These are phyloP conservation scores for Paramecium primaurelia DNA, from an alignment of 73 alveolate genomes.

Conservation along the genomic window DNA sequence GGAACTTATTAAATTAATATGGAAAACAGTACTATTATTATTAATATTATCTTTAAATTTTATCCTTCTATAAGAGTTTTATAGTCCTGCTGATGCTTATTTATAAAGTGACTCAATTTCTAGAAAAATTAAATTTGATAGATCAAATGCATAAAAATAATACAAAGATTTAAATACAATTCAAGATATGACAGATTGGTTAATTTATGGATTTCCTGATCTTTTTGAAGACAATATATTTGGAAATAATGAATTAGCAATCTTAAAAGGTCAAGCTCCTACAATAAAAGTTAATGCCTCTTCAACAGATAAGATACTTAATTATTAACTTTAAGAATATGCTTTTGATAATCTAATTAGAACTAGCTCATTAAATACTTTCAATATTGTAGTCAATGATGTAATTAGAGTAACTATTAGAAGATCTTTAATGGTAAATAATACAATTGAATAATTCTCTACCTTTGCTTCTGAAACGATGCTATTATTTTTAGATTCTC, in stretches of 20 bases:
- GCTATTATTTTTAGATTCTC: neutral
- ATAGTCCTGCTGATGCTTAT: conserved; percentile 7
- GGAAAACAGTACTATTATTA: conserved; percentile 22
- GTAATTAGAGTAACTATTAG: conserved; percentile 16
- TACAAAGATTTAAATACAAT: neutral
- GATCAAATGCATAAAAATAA: neutral
- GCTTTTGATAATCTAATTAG: neutral
- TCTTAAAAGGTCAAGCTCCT: neutral
- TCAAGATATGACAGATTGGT: neutral
- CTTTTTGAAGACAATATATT: conserved; percentile 3
- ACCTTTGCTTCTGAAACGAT: neutral
- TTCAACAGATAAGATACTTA: neutral
- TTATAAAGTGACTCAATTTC: neutral
- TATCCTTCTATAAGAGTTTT: neutral
- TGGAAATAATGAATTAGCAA: neutral
- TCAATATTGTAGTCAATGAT: conserved; percentile 20
- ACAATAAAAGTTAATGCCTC: neutral
- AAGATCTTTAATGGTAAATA: neutral
- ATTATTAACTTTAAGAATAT: neutral
- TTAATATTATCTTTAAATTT: neutral
- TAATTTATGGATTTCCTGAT: neutral
- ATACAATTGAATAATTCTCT: neutral
- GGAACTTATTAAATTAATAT: conserved; percentile 22
- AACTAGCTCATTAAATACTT: neutral
- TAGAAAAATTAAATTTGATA: neutral